Evolutionary conservation across 75 land plant genomes (phyloP).

Genomic region (Picea sitchensis): DNA sequence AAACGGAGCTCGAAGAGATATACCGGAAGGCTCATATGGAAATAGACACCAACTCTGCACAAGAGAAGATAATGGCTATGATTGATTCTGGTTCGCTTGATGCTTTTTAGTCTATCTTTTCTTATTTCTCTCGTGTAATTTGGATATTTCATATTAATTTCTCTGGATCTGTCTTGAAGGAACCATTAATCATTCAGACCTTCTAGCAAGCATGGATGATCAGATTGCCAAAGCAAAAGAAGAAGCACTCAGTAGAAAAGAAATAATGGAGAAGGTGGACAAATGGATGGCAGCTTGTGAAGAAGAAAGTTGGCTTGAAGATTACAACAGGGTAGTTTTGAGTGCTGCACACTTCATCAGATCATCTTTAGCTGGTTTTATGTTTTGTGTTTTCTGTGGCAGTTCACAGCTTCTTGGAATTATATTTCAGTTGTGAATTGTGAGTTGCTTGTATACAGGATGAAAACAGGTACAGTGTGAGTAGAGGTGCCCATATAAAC

Average conservation of each 20-base stretch:
- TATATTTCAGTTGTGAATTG: conserved; percentile 6
- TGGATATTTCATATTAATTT: background rate
- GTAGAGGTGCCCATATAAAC: conserved; percentile 25
- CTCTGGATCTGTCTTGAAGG: conserved; percentile 25
- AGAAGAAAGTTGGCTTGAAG: conserved; percentile 52
- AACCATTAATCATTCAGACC: background rate
- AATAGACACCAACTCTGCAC: conserved; percentile 15
- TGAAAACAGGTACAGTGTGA: conserved; percentile 23
- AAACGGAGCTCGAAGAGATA: conserved; percentile 26
- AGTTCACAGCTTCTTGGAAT: background rate
- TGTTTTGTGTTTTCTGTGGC: background rate
- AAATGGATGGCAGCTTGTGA: conserved; percentile 50
- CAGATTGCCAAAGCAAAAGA: conserved; percentile 35
- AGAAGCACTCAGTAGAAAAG: conserved; percentile 39
- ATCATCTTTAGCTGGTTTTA: background rate
- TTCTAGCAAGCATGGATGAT: conserved; percentile 30
- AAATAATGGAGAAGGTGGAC: conserved; percentile 38
- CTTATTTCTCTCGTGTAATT: background rate
- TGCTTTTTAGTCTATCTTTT: background rate
- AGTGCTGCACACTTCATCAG: background rate
- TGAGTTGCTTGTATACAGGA: conserved; percentile 11
- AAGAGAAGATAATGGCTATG: conserved; percentile 20
- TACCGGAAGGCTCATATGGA: conserved; percentile 27
- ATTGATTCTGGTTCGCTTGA: conserved; percentile 33
- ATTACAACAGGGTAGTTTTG: conserved; percentile 39